Evolutionary conservation across 148 eudicot genomes (phyloP), one percentile per base, ranked within the genome.

Genomic region (Diospyros kaki): DNA sequence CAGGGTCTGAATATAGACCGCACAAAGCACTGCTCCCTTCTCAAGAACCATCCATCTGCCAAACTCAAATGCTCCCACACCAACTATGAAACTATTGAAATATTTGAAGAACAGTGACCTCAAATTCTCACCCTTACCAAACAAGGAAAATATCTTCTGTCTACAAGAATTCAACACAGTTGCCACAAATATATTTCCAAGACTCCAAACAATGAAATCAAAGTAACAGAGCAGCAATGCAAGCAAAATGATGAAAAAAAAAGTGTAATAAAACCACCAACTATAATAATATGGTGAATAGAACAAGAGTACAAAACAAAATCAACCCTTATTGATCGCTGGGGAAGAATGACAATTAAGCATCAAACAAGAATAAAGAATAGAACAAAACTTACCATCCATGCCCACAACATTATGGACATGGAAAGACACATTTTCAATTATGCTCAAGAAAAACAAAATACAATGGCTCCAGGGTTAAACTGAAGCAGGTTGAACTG

Each of bases 271-370:
- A 61, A 6, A 44, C 4, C 40, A 62, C 17, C 15, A 59, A 43
- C 13, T 69, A 38, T 61, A 58, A 60, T 76, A 39, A 59, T 68
- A 53, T 10, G 60, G 14, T 28, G 28, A 41, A 14, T 41, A 58
- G n/a, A 10, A 59, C 6, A 62, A 42, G 18, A 69, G 50, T 62
- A 52, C 13, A 15, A 15, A 6, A 48, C 1, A 61, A 68, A 54
- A 77, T 52, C 71, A 71, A 64, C 42, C 1, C 41, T 48, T 74
- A 41, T 66, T 28, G 15, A 46, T 53, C 28, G 62, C 61, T n/a
- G 53, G 53, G 64, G 63, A 64, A 15, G 58, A 71, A 63, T 70
- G 56, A 17, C 69, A 46, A 52, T 61, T 43, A 38, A 38, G 15
- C 18, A 42, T 45, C 9, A 58, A 51, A 58, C 61, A 58, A 55